These are phyloP conservation scores for Colletotrichum camelliae DNA, from an alignment of 2,329 filamentous ascomycete species.

Conservation along the genomic window DNA sequence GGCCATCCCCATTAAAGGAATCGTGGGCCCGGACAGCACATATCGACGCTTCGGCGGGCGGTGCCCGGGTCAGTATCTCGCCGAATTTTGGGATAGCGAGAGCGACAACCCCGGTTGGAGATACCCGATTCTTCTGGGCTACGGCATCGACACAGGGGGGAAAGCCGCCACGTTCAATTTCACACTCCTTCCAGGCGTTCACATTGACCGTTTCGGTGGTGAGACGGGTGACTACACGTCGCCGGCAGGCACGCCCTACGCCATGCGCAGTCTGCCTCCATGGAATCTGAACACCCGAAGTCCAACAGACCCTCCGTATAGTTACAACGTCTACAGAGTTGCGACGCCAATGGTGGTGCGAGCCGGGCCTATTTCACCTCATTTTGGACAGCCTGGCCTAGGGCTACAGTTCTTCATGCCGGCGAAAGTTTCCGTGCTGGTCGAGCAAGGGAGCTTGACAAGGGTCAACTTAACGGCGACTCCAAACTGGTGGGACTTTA, in stretches of 20 bases:
- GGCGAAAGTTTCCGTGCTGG: neutral
- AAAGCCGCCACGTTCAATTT: constrained; percentile 45
- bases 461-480: neutral
- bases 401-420: constrained; percentile 28
- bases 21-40: constrained; percentile 25
- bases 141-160: constrained; percentile 37
- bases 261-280: constrained; percentile 51
- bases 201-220: constrained; percentile 53
- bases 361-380: constrained; percentile 51
- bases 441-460: neutral
- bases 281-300: constrained; percentile 38
- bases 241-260: constrained; percentile 50
- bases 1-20: constrained; percentile 36
- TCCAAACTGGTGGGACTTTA: neutral
- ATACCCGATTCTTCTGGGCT: constrained; percentile 49
- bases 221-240: constrained; percentile 48
- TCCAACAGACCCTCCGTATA: constrained; percentile 33
- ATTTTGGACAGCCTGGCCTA: constrained; percentile 56
- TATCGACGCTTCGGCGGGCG: constrained; percentile 45
- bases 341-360: constrained; percentile 41
- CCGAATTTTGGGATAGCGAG: constrained; percentile 32
- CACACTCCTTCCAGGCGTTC: constrained; percentile 42
- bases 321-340: constrained; percentile 55
- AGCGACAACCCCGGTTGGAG: constrained; percentile 25
- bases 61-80: constrained; percentile 45